Percentiles rank a stretch among this genome's conserved stretches.
phyloP scores from a whole-genome alignment of 164 flowering plant species.

The Cinnamomum micranthum region DNA sequence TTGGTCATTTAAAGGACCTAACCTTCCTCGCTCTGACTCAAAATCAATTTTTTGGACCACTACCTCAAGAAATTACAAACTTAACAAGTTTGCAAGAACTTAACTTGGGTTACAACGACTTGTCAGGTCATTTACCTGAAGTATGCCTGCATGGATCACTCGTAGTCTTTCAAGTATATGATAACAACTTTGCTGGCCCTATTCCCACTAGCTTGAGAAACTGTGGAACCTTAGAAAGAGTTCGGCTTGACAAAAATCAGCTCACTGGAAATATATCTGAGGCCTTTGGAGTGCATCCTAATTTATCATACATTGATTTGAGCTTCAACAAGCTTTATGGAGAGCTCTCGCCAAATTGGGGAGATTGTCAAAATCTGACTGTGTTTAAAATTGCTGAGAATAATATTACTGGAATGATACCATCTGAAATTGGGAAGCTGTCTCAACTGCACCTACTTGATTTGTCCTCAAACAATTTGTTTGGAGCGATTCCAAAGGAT shows the following conservation, averaged over 20 bases:
- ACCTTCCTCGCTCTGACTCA: neutral
- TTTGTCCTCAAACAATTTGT: conserved; percentile 34
- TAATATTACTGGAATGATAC: conserved; percentile 31
- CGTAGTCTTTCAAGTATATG: conserved; percentile 26
- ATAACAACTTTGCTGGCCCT: conserved; percentile 48
- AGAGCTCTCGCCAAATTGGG: conserved; percentile 28
- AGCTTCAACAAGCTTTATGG: conserved; percentile 33
- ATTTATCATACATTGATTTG: conserved; percentile 23
- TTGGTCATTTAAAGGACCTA: neutral
- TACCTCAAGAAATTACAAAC: conserved; percentile 3
- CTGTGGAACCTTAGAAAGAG: conserved; percentile 18
- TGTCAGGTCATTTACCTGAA: conserved; percentile 49
- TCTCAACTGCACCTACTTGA: conserved; percentile 15
- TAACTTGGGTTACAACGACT: conserved; percentile 32
- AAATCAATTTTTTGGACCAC: neutral
- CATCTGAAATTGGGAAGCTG: conserved; percentile 28
- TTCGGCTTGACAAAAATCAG: conserved; percentile 47
- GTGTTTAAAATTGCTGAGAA: conserved; percentile 26
- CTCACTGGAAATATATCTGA: conserved; percentile 36
- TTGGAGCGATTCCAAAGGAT: conserved; percentile 41
- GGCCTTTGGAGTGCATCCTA: conserved; percentile 32
- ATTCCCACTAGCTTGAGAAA: conserved; percentile 29
- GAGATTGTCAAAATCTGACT: conserved; percentile 23
- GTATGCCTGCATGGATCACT: neutral
- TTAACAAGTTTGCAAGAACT: neutral